A percentile compares a stretch with the other conserved stretches of the same genome.
Evolutionary conservation across 495 filamentous ascomycete species (phyloP).

Genomic region (Aspergillus taichungensis): DNA sequence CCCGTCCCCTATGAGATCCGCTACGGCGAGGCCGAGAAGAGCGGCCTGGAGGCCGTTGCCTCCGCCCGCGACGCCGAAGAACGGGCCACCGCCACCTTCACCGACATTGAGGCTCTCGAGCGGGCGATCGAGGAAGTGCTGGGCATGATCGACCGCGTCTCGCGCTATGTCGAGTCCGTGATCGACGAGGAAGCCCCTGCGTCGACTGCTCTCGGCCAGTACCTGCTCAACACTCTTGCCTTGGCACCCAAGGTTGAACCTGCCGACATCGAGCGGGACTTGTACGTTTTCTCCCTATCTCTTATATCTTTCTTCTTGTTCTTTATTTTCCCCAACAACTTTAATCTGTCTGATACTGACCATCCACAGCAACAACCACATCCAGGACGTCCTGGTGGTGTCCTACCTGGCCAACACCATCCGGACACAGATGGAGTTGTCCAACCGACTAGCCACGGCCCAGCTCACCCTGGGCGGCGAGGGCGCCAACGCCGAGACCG

Average conservation of each 20-base stretch:
- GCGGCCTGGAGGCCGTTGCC: conserved; percentile 77
- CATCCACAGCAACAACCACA: conserved; percentile 76
- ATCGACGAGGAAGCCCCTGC: conserved; percentile 59
- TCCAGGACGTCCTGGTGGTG: conserved; percentile 95
- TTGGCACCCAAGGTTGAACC: conserved; percentile 89
- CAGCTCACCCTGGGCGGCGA: conserved; percentile 57
- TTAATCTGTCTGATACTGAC: too few relatives aligned
- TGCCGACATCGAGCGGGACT: conserved; percentile 85
- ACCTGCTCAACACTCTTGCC: conserved; percentile 81
- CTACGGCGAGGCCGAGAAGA: conserved; percentile 85
- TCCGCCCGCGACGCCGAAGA: conserved; percentile 71
- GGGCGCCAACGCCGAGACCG: conserved; percentile 24
- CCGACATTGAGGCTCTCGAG: conserved; percentile 83
- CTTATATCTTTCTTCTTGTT: background rate
- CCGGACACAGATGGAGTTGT: conserved; percentile 96
- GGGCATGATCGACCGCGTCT: conserved; percentile 80
- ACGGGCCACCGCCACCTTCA: conserved; percentile 59
- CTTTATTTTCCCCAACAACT: conserved; percentile 45
- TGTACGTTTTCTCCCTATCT: conserved; percentile 42
- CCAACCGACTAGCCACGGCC: conserved; percentile 83
- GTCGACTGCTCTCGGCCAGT: conserved; percentile 84
- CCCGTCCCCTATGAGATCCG: conserved; percentile 89
- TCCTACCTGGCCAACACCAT: conserved; percentile 97
- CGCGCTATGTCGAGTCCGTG: conserved; percentile 80
- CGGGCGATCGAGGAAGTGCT: conserved; percentile 75